Base-by-base conservation (phyloP, 2,329 filamentous ascomycete genomes). In the Colletotrichum coccodes region DNA sequence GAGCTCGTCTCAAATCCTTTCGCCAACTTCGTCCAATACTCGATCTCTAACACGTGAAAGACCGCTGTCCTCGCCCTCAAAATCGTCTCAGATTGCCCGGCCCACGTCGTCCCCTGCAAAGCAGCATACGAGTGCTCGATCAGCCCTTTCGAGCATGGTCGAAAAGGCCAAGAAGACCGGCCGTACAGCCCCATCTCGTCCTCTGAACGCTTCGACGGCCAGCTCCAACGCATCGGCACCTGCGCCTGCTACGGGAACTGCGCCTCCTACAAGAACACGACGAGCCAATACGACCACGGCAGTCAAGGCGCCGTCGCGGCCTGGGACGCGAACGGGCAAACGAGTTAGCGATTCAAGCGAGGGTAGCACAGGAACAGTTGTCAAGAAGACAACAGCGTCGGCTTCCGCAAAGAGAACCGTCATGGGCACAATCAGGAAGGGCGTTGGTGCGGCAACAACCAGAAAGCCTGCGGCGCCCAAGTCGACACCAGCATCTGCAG, bases 1-100 rank as follows among this genome's bases (percentile, higher is more conserved):
- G 72, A 76, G 80, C 73, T 75, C 84, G 70, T 81, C 85, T 57
- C 86, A 92, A 78, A 87, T 97, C 42, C 85, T 97, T 3, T 97
- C 94, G 1, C 94, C 94, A 2, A 92, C 93, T 60, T 95, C 93
- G 0, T 91, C 92, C 67, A 97, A 97, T 76, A 92, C 92, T 6
- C 90, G 93, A 59, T 86, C 92, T 18, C 82, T 88, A 26, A 88
- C 88, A 23, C 87, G 89, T 56, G 82, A 78, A 72, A 78, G 83
- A 9, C 80, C 83, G 7, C 74, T 76, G 2, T 76, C 77, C 6
- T 87, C 89, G n/a, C 86, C 88, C 16, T 79, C 81, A 28, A 91
- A 91, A 75, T 84, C 46, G 18, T 60, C 87, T 3, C 84, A 86
- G 64, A 82, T 90, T 44, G 83, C 87, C 2, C 86, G 88, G 28